These are phyloP conservation scores for Microdochium paspali DNA, from an alignment of 2,329 filamentous ascomycete genomes.

Conservation along the genomic window DNA sequence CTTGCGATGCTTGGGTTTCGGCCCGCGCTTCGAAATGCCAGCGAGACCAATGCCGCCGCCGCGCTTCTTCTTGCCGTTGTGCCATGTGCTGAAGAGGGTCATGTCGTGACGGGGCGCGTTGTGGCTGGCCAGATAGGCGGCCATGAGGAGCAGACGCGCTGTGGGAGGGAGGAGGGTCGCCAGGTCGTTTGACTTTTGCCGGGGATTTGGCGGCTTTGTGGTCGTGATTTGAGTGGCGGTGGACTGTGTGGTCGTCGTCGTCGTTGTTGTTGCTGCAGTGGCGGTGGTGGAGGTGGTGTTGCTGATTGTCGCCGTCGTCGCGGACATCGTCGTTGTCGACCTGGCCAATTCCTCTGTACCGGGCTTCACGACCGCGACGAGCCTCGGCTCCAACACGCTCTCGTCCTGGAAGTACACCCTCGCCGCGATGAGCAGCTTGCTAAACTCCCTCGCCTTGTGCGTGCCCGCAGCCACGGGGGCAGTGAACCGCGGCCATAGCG, in stretches of 20 bases:
- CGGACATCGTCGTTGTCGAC: neutral
- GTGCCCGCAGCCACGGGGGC: conserved; percentile 68
- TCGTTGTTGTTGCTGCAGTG: neutral
- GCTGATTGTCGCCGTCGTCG: too few species aligned
- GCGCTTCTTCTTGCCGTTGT: conserved; percentile 40
- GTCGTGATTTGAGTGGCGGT: conserved; percentile 3
- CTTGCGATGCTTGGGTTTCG: conserved; percentile 41
- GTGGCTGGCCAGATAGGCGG: conserved; percentile 74
- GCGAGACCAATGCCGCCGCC: conserved; percentile 35
- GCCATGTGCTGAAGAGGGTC: conserved; percentile 65
- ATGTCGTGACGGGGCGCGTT: conserved; percentile 67
- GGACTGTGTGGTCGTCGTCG: neutral
- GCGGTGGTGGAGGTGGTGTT: neutral
- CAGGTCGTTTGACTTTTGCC: conserved; percentile 29
- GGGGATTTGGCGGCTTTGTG: conserved; percentile 2
- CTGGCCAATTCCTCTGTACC: neutral
- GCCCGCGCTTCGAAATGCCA: conserved; percentile 5
- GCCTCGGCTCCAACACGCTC: conserved; percentile 54
- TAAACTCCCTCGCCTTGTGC: conserved; percentile 70
- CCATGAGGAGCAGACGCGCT: conserved; percentile 63
- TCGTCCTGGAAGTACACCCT: conserved; percentile 66
- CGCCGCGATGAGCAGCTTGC: conserved; percentile 66
- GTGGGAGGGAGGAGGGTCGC: conserved; percentile 57
- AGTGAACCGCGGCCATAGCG: conserved; percentile 80
- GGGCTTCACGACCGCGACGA: conserved; percentile 27